Percentiles rank a stretch among this genome's conserved stretches.
phyloP scores from a whole-genome alignment of 352 stramenopile genomes.

The Poterioochromonas sp. region DNA sequence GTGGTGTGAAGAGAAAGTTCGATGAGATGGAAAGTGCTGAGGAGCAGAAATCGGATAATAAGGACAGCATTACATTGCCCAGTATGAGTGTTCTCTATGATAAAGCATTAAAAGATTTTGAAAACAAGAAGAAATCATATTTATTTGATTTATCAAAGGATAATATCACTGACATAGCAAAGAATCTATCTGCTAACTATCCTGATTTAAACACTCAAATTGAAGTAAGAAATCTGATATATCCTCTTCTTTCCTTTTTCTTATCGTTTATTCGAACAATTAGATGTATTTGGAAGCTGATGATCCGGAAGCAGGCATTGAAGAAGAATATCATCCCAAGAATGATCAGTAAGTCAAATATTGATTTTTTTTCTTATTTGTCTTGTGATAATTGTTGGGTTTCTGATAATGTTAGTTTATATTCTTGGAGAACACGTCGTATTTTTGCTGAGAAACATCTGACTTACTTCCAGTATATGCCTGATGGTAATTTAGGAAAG shows the following conservation, averaged over 20 bases:
- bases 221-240: background rate
- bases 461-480: background rate
- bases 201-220: background rate
- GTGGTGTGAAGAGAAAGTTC: background rate
- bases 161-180: background rate
- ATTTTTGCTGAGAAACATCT: background rate
- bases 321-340: slow-evolving; percentile 30
- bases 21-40: background rate
- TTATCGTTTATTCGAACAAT: background rate
- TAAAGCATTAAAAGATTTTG: no score
- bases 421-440: slow-evolving; percentile 16
- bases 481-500: slow-evolving; percentile 23
- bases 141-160: background rate
- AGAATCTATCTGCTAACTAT: background rate
- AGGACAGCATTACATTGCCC: no score
- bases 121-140: background rate
- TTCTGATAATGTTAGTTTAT: slow-evolving; percentile 1
- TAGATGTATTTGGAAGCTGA: slow-evolving; percentile 24
- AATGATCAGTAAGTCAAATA: slow-evolving; percentile 16
- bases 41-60: background rate
- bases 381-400: background rate
- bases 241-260: background rate
- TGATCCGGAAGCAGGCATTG: slow-evolving; percentile 19
- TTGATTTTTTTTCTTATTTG: background rate
- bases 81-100: no score